Conservation (phyloP, 2,329 filamentous ascomycete species). For the Raffaelea arxii region DNA sequence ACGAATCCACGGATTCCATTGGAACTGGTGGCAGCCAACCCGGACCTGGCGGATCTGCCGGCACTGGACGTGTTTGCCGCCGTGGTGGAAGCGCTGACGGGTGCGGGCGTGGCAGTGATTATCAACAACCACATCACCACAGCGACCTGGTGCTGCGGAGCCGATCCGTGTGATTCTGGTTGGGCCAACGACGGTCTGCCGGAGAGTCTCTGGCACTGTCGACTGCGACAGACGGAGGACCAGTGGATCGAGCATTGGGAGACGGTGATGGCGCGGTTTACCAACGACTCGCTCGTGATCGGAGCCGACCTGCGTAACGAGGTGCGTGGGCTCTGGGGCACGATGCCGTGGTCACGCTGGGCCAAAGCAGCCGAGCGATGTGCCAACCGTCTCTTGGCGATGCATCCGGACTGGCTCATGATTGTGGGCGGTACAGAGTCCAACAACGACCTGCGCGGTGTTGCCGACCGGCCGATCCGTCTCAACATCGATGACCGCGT, state of each 20-base stretch:
- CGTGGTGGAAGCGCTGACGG: conserved; percentile 48
- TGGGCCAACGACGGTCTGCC: conserved; percentile 56
- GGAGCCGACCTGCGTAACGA: conserved; percentile 61
- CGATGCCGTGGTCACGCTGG: conserved; percentile 57
- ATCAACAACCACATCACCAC: conserved; percentile 64
- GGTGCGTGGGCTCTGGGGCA: conserved; percentile 58
- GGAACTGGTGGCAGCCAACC: conserved; percentile 45
- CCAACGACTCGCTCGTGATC: conserved; percentile 51
- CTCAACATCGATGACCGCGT: conserved; percentile 45
- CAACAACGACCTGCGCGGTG: conserved; percentile 54
- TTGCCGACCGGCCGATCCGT: conserved; percentile 42
- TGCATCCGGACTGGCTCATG: conserved; percentile 57
- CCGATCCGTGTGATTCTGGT: conserved; percentile 55
- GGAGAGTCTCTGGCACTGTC: conserved; percentile 47
- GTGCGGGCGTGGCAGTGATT: conserved; percentile 53
- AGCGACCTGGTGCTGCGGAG: conserved; percentile 60
- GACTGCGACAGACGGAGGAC: conserved; percentile 52
- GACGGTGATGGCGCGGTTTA: conserved; percentile 49
- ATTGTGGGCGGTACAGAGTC: conserved; percentile 60
- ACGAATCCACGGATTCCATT: conserved; percentile 45
- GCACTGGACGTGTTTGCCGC: conserved; percentile 55
- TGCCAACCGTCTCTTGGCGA: conserved; percentile 47
- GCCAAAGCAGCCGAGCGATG: conserved; percentile 53
- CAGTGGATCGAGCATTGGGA: conserved; percentile 60
- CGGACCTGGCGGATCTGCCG: conserved; percentile 44